A percentile compares a stretch with the other conserved stretches of the same genome.
These are phyloP conservation scores for Cicer arietinum DNA, from an alignment of 306 rosid species.

Conservation along the genomic window DNA sequence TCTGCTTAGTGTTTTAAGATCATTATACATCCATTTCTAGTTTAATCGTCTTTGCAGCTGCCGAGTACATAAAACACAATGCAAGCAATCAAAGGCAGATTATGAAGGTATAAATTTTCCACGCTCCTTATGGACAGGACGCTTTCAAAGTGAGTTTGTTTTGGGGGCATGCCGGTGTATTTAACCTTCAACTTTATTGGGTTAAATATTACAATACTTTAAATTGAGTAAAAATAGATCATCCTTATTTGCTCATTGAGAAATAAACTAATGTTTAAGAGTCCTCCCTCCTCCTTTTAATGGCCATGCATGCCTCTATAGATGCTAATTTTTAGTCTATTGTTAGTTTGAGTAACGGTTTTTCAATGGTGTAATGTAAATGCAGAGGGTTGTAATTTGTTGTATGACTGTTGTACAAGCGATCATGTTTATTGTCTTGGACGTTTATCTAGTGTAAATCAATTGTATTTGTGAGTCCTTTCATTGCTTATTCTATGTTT, in stretches of 20 bases:
- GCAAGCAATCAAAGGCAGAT: constrained; percentile 13
- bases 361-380: constrained; percentile 40
- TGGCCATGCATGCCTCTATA: constrained; percentile 1
- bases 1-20: constrained; percentile 53
- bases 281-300: background rate
- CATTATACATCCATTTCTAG: constrained; percentile 32
- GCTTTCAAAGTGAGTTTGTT: constrained; percentile 5
- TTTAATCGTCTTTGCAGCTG: constrained; percentile 32
- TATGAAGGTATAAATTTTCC: constrained; percentile 32
- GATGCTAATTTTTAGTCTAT: background rate
- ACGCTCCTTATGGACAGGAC: background rate
- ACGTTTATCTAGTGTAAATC: background rate
- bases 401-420: background rate
- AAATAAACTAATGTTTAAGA: background rate
- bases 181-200: background rate
- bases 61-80: constrained; percentile 12
- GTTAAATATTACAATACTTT: constrained; percentile 16
- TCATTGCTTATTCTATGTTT: no score
- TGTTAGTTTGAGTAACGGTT: constrained; percentile 32
- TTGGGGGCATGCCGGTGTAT: background rate
- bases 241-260: background rate
- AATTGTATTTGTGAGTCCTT: background rate
- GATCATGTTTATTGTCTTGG: constrained; percentile 1
- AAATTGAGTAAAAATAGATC: constrained; percentile 1
- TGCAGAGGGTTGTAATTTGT: constrained; percentile 22